phyloP scores from a whole-genome alignment of 2,329 filamentous ascomycete genomes.

The Tolypocladium endophyticum region DNA sequence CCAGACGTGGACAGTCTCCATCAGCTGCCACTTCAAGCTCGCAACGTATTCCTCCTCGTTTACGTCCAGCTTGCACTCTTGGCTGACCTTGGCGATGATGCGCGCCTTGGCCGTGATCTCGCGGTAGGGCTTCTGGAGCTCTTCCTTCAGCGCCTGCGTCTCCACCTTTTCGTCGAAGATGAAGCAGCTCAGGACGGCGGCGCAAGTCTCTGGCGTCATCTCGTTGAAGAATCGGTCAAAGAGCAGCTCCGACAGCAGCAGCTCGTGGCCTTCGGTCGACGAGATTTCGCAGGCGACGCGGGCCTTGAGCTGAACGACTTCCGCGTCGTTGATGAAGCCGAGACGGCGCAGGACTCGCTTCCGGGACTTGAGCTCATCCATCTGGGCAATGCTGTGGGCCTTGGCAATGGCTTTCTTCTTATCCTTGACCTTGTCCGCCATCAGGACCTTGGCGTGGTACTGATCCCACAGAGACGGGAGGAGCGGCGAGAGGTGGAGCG shows the following conservation, averaged over 20 bases:
- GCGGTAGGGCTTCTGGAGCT: conserved; percentile 74
- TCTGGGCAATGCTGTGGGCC: conserved; percentile 79
- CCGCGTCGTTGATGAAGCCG: conserved; percentile 89
- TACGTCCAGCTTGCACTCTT: conserved; percentile 87
- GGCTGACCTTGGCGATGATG: conserved; percentile 83
- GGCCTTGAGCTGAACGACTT: conserved; percentile 94
- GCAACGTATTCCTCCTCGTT: conserved; percentile 91
- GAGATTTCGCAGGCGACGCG: conserved; percentile 97
- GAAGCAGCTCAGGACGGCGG: conserved; percentile 81
- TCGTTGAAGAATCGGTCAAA: conserved; percentile 99
- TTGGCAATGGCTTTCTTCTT: conserved; percentile 79
- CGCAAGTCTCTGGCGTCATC: conserved; percentile 75
- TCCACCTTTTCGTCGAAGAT: conserved; percentile 96
- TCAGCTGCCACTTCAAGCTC: conserved; percentile 86
- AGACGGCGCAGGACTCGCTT: conserved; percentile 91
- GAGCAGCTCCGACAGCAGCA: conserved; percentile 83
- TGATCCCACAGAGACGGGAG: conserved; percentile 78
- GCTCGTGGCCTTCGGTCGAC: conserved; percentile 79
- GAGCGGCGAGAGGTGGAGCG: conserved; percentile 80
- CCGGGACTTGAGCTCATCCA: conserved; percentile 91
- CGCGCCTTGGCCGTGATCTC: conserved; percentile 82
- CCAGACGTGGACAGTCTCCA: conserved; percentile 94
- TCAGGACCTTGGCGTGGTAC: conserved; percentile 69
- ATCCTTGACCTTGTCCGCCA: conserved; percentile 71
- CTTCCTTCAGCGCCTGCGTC: conserved; percentile 66